Evolutionary conservation across 495 filamentous ascomycete species (phyloP), one percentile per base, ranked within the genome.

Genomic region (Usnea hakonensis): DNA sequence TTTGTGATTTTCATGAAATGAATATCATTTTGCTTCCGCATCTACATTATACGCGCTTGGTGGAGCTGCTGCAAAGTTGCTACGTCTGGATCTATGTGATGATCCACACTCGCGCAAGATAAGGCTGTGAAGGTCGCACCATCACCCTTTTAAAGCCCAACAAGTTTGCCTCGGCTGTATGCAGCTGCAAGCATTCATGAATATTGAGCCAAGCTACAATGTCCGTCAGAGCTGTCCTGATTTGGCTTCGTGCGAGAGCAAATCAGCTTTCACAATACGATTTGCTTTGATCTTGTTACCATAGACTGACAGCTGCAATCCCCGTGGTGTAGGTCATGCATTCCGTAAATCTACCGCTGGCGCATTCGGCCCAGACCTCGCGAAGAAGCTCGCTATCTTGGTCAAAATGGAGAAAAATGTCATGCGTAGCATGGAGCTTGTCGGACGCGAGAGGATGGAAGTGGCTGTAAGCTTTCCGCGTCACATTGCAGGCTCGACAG

Each of bases 371-470:
- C 95, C 94, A 61, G 94, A 98, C 61, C 87, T 98, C 36, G 88
- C 95, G 58, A 93, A 94, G 81, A 98, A 98, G 84, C 85, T 98
- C 60, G 87, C 92, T 32, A 90, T 95, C 80, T 84, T 98, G 40
- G 94, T 98, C 63, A 97, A 98, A 81, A 97, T 98, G 95, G 94
- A 98, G 79, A 98, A 98, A 88, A 97, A 98, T 71, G 88, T 95
- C 54, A 98, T 98, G 94, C 89, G 94, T 70, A 96, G 91, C 73
- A 86, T 98, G 83, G 94, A 97, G 74, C 79, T 93, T 57, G 94
- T 97, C 44, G 89, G 91, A 37, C 85, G 90, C 66, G 94, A 97
- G 81, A 83, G 95, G 65, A 97, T 97, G 90, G 95, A 97, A 68
- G 94, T 96, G 67, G 95, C 94, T 69, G 91, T 95, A 87, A 69